A percentile compares a stretch with the other conserved stretches of the same genome.
Conservation (phyloP, 768 basidiomycete species). For the Vararia minispora region DNA sequence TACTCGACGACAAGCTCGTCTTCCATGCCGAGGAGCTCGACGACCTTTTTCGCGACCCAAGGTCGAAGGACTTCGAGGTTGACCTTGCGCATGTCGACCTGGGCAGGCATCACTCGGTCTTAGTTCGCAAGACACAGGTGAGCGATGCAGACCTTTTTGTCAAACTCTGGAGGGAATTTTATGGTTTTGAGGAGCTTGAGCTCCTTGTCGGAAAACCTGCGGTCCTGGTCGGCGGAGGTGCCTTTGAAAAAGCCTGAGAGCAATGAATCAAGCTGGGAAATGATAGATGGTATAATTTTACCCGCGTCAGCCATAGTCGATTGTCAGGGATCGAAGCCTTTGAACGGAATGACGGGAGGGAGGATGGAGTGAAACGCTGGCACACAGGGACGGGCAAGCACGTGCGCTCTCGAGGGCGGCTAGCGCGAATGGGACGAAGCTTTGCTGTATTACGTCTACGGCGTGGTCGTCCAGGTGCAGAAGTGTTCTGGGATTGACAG, state of each 20-base stretch:
- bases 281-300: background rate
- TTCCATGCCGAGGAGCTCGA: slow-evolving; percentile 85
- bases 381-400: too few species aligned
- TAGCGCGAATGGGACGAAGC: too few species aligned
- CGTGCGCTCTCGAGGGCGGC: too few species aligned
- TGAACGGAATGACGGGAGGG: too few species aligned
- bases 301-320: slow-evolving; percentile 15
- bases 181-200: slow-evolving; percentile 76
- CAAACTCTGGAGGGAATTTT: slow-evolving; percentile 86
- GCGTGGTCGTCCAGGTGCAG: too few species aligned
- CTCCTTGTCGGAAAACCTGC: slow-evolving; percentile 93
- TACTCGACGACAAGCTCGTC: slow-evolving; percentile 97
- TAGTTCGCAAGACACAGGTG: background rate
- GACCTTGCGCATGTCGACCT: slow-evolving; percentile 96
- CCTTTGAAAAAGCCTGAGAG: slow-evolving; percentile 72
- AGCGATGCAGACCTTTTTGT: slow-evolving; percentile 53
- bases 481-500: too few species aligned
- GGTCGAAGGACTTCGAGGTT: slow-evolving; percentile 86
- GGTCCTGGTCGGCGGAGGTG: slow-evolving; percentile 83
- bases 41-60: slow-evolving; percentile 91
- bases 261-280: background rate
- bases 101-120: background rate
- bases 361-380: too few species aligned
- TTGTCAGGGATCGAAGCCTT: too few species aligned
- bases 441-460: too few species aligned